Conservation (phyloP, 495 filamentous ascomycete genomes). For the Cladorrhinum samala region DNA sequence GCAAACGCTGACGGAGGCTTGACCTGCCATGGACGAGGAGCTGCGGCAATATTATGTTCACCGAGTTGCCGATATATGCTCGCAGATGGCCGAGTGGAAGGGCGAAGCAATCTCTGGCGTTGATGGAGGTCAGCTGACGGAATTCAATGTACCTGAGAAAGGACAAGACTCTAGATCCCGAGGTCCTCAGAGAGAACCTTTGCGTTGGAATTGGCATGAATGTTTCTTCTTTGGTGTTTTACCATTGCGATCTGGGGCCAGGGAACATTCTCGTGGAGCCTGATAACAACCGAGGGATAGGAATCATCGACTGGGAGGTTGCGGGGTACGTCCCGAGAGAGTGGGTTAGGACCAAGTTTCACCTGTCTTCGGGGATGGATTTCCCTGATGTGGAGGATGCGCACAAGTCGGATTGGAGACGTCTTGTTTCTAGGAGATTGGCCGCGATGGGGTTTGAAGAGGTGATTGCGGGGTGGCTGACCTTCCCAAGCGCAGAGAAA, state of each 20-base stretch:
- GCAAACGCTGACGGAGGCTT: conserved; percentile 3
- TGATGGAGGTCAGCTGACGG: conserved; percentile 6
- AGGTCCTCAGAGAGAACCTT: not conserved
- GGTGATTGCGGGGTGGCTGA: not conserved
- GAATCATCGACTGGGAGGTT: conserved; percentile 13
- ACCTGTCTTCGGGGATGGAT: conserved; percentile 9
- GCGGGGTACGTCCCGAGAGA: conserved; percentile 13
- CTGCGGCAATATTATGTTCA: conserved; percentile 3
- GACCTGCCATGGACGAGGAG: conserved; percentile 7
- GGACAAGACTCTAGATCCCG: not conserved
- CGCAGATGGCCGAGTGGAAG: conserved; percentile 3
- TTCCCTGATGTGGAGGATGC: conserved; percentile 1
- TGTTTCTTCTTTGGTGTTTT: conserved; percentile 5
- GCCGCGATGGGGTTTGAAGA: conserved; percentile 2
- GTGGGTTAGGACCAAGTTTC: conserved; percentile 15
- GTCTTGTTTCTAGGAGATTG: not conserved
- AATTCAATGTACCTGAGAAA: not conserved
- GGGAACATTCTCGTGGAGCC: conserved; percentile 10
- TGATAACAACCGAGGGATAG: conserved; percentile 1
- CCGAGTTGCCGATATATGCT: conserved; percentile 5
- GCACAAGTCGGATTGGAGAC: conserved; percentile 7
- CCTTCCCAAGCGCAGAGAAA: not conserved
- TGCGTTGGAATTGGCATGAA: conserved; percentile 11
- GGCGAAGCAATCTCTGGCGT: conserved; percentile 2
- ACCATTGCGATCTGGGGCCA: conserved; percentile 14